Evolutionary conservation across 1,284 basidiomycete genomes (phyloP).

Genomic region (Mycosarcoma mackinlayi): DNA sequence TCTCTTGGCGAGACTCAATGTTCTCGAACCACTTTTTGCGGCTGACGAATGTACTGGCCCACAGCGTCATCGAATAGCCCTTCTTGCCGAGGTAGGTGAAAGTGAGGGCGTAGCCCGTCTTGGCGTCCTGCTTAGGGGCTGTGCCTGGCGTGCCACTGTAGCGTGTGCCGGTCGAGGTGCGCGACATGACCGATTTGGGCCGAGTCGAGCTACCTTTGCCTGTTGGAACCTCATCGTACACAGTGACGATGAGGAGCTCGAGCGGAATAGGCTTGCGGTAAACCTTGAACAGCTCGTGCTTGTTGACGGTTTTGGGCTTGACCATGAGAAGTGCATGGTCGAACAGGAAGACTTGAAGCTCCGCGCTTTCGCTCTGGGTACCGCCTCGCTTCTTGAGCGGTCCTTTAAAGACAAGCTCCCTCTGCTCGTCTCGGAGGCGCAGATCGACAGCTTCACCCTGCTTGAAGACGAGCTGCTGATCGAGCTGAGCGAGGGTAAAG

Average conservation of each 20-base stretch:
- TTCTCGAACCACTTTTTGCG: conserved; percentile 95
- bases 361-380: conserved; percentile 78
- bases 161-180: conserved; percentile 69
- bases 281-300: conserved; percentile 91
- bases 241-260: conserved; percentile 86
- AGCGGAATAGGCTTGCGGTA: conserved; percentile 97
- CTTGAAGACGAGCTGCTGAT: conserved; percentile 86
- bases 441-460: conserved; percentile 88
- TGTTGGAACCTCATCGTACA: conserved; percentile 76
- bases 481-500: conserved; percentile 89
- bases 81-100: conserved; percentile 93
- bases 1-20: conserved; percentile 88
- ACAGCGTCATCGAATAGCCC: conserved; percentile 90
- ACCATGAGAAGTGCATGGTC: conserved; percentile 97
- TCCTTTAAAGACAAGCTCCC: conserved; percentile 95
- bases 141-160: conserved; percentile 61
- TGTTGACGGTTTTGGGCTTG: conserved; percentile 85
- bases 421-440: conserved; percentile 83
- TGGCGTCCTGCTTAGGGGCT: conserved; percentile 76
- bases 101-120: conserved; percentile 90
- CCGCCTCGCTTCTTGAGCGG: conserved; percentile 88
- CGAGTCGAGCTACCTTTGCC: conserved; percentile 66
- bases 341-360: conserved; percentile 92
- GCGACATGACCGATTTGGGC: conserved; percentile 71
- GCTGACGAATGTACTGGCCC: conserved; percentile 85